phyloP scores from a whole-genome alignment of 306 rosid genomes.

The Fragaria ananassa region DNA sequence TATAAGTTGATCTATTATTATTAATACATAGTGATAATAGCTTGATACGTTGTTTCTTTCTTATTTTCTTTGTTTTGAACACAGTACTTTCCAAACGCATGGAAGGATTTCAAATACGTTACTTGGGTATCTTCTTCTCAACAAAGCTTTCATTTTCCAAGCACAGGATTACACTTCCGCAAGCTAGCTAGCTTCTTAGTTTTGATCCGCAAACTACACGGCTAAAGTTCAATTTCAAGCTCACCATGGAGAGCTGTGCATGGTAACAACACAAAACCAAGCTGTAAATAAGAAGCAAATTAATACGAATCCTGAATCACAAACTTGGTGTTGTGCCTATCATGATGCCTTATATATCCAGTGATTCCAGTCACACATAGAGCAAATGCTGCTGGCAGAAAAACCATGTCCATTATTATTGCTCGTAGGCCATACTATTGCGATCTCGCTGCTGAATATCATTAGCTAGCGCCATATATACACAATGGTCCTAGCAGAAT shows the following conservation, averaged over 20 bases:
- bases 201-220: neutral
- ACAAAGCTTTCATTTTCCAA: neutral
- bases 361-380: neutral
- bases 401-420: conserved; percentile 26
- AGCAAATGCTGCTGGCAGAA: conserved; percentile 21
- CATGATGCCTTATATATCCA: conserved; percentile 5
- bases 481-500: conserved; percentile 3
- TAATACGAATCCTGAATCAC: neutral
- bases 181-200: neutral
- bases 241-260: neutral
- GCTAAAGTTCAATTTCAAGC: neutral
- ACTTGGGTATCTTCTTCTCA: no score
- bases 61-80: no score
- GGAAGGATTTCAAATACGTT: neutral
- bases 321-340: conserved; percentile 13
- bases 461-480: conserved; percentile 14
- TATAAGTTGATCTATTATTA: neutral
- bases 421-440: conserved; percentile 26
- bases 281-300: conserved; percentile 4
- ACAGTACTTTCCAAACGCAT: neutral
- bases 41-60: no score
- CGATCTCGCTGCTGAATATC: conserved; percentile 27
- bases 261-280: neutral
- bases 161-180: neutral
- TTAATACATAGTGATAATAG: neutral